These are phyloP conservation scores for Suillus paluster DNA, from an alignment of 768 basidiomycete species.

Conservation along the genomic window DNA sequence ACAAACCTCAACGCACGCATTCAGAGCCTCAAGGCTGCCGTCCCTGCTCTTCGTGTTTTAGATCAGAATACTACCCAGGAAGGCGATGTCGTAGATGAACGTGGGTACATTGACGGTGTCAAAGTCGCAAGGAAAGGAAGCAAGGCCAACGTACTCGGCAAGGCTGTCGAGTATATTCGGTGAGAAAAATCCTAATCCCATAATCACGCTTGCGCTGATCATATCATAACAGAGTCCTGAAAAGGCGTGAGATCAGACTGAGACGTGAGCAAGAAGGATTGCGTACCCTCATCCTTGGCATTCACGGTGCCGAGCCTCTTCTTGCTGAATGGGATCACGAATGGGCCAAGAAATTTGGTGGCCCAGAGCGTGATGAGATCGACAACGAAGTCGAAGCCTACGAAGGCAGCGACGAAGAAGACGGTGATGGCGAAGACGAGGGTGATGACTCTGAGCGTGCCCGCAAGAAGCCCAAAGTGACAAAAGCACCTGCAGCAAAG, in stretches of 20 bases:
- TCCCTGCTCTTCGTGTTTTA: slow-evolving; percentile 81
- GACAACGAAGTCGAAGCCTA: slow-evolving; percentile 50
- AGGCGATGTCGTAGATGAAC: slow-evolving; percentile 65
- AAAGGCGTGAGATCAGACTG: slow-evolving; percentile 74
- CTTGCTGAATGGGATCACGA: slow-evolving; percentile 77
- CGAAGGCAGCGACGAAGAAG: slow-evolving; percentile 46
- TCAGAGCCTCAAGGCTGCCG: slow-evolving; percentile 76
- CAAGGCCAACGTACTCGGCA: slow-evolving; percentile 89
- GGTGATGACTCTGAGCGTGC: slow-evolving; percentile 49
- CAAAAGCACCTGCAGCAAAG: slow-evolving; percentile 44
- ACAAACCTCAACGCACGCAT: slow-evolving; percentile 90
- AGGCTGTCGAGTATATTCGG: slow-evolving; percentile 89
- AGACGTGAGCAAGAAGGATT: slow-evolving; percentile 78
- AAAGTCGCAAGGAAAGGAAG: slow-evolving; percentile 89
- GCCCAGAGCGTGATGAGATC: slow-evolving; percentile 76
- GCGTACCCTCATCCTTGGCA: slow-evolving; percentile 65
- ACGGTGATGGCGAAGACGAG: slow-evolving; percentile 45
- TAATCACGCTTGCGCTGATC: slow-evolving; percentile 10
- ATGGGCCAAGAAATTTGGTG: slow-evolving; percentile 76
- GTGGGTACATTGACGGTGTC: slow-evolving; percentile 91
- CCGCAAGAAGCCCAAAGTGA: slow-evolving; percentile 65
- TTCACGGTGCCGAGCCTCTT: slow-evolving; percentile 75
- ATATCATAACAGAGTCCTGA: slow-evolving; percentile 60
- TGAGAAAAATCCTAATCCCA: slow-evolving; percentile 32
- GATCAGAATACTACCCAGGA: slow-evolving; percentile 55